phyloP scores from a whole-genome alignment of 805 yeast genomes.

The Cyberlindnera maclurae region DNA sequence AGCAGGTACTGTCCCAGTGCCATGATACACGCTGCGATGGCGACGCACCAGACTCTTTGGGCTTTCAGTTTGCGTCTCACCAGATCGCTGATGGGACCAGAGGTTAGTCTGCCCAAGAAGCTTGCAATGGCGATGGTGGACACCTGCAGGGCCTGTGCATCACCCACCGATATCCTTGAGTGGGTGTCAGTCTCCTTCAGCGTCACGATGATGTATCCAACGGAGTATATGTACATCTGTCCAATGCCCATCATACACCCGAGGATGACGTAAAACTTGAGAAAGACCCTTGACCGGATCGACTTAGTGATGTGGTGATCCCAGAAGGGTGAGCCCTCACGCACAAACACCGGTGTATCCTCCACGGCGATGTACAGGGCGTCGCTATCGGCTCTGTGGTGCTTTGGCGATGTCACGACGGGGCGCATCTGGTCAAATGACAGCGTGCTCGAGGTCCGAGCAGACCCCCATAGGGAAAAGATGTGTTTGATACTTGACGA shows the following conservation, averaged over 20 bases:
- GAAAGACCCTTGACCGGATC: constrained; percentile 28
- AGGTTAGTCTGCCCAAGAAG: constrained; percentile 53
- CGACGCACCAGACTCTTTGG: constrained; percentile 62
- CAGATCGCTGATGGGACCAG: constrained; percentile 63
- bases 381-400: constrained; percentile 11
- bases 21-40: constrained; percentile 33
- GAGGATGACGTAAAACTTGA: constrained; percentile 47
- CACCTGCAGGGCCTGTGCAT: constrained; percentile 64
- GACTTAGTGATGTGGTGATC: constrained; percentile 19
- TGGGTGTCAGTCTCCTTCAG: constrained; percentile 28
- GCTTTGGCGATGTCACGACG: constrained; percentile 5
- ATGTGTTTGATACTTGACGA: constrained; percentile 13
- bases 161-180: constrained; percentile 27
- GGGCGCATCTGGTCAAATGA: constrained; percentile 13
- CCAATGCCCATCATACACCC: constrained; percentile 58
- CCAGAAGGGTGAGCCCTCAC: constrained; percentile 22
- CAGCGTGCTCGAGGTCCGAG: constrained; percentile 20
- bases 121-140: constrained; percentile 59
- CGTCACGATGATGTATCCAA: constrained; percentile 63
- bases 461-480: constrained; percentile 24
- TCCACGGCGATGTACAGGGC: constrained; percentile 25
- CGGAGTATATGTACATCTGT: constrained; percentile 64
- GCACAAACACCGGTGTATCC: constrained; percentile 24
- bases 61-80: constrained; percentile 42
- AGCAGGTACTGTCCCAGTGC: constrained; percentile 31